Base-by-base conservation (phyloP, 495 filamentous ascomycete species). In the Penicillium maclennaniae region DNA sequence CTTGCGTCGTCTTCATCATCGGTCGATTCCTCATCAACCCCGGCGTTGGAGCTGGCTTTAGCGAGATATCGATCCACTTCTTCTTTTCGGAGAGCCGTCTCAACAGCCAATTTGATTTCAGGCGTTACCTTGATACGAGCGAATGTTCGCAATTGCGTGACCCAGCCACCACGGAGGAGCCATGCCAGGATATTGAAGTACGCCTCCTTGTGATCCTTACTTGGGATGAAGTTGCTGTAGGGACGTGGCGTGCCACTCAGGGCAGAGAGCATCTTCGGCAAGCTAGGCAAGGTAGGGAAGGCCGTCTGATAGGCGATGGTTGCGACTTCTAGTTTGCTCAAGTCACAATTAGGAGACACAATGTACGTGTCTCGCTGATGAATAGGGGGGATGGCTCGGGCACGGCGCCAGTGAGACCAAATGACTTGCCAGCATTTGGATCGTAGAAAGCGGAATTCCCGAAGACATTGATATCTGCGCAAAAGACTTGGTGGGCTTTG, bases 341-440 rank as follows among this genome's bases (percentile, higher is more conserved):
- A 78, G 59, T 96, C 88, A 45, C 89, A 91, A 66, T 96, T 96
- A 0, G 92, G 93, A 20, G 88, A 93, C 27, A 96, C 83, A 23
- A 96, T 87, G 68, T 97, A 98, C n/a, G 84, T 89, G 65, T 97
- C 90, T 28, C 92, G 77, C 31, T 86, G 87, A 58, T 96, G 90
- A 14, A 97, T 79, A 2, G 93, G 93, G 10, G 91, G 89, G 51
- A 98, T 95, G 26, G 92, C 86, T 36, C 92, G 87, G 34, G 92
- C 93, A 45, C 90, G 85, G 27, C 93, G 82, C 91, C 91, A 97
- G 72, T 92, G n/a, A 95, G 39, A 97, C 90, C 45, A 98, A 84
- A 69, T 97, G 92, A 42, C 87, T 85, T 10, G 91, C 90, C 44
- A 95, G 83, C 61, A 87, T 81, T 51, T 91, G 87, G 54, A 97